Base-by-base conservation (phyloP, 345 rosid species). In the Chamaenerion angustifolium region DNA sequence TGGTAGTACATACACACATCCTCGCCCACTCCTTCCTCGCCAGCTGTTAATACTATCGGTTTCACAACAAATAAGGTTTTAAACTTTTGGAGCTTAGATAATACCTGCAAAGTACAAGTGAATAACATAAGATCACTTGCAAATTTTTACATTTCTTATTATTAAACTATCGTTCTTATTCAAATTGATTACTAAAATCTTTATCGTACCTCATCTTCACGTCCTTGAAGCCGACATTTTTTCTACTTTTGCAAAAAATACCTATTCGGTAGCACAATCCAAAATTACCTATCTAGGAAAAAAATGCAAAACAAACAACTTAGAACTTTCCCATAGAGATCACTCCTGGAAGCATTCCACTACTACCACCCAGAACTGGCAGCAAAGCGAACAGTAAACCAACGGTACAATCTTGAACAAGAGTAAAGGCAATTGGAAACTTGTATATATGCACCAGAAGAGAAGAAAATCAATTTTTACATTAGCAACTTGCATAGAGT, bases 321-420 rank as follows among this genome's bases (percentile, higher is more conserved):
- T 61, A 93, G 97, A 88, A 60, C 67, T 88, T 93, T 64, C 96
- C 99, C 88, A 88, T 93, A 42, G 94, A 79, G 57, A 77, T 61
- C 72, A 93, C 73, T 68, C 99, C 99, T 37, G 77, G 84, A 48
- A 82, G 62, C 46, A 75, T 56, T 52, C 99, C 97, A 59, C 95
- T 85, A 65, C 72, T 81, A 52, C 99, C 99, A 55, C 99, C 94
- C 80, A 93, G 68, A 67, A 88, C 90, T 43, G 97, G 99, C 52
- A 93, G 94, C 76, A 93, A 63, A 51, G 99, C 99, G 42, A 85
- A 93, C 18, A 88, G 61, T 68, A 92, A 79, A 59, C 96, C 98
- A 57, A 92, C 93, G 59, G 88, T 85, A 72, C 98, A 92, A 71
- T 88, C 97, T 94, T 88, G 73, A 66, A 71, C 73, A 42, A 55